A percentile compares a stretch with the other conserved stretches of the same genome.
These are phyloP conservation scores for Striga asiatica DNA, from an alignment of 257 asterid genomes.

Conservation along the genomic window DNA sequence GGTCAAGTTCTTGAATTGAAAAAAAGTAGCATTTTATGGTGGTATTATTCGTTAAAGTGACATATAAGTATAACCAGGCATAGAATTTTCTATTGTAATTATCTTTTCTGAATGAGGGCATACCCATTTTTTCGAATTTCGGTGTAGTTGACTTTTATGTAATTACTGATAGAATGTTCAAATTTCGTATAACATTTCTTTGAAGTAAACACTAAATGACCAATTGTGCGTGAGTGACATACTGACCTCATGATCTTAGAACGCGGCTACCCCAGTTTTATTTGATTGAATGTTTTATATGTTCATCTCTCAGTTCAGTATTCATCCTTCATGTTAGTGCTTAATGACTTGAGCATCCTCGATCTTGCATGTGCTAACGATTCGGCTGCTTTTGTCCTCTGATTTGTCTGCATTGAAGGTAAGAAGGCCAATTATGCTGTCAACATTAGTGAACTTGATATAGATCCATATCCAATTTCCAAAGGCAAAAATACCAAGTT, in stretches of 20 bases:
- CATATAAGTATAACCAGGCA: not conserved
- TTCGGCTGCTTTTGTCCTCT: not conserved
- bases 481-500: slow-evolving; percentile 52
- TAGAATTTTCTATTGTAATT: not conserved
- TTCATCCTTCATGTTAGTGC: not conserved
- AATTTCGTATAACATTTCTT: no score
- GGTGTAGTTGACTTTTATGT: not conserved
- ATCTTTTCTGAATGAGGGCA: not conserved
- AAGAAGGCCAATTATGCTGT: slow-evolving; percentile 47
- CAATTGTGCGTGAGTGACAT: no score
- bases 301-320: no score
- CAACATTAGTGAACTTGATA: slow-evolving; percentile 51
- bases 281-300: no score
- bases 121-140: not conserved
- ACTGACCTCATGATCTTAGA: no score
- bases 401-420: slow-evolving; percentile 29
- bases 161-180: not conserved
- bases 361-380: not conserved
- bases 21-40: no score
- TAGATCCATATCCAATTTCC: slow-evolving; percentile 57
- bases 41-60: no score
- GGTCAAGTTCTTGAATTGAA: no score
- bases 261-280: no score
- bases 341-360: not conserved
- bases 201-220: no score